Evolutionary conservation across 2,329 filamentous ascomycete species (phyloP), one percentile per base, ranked within the genome.

Genomic region (Blastomyces parvus): DNA sequence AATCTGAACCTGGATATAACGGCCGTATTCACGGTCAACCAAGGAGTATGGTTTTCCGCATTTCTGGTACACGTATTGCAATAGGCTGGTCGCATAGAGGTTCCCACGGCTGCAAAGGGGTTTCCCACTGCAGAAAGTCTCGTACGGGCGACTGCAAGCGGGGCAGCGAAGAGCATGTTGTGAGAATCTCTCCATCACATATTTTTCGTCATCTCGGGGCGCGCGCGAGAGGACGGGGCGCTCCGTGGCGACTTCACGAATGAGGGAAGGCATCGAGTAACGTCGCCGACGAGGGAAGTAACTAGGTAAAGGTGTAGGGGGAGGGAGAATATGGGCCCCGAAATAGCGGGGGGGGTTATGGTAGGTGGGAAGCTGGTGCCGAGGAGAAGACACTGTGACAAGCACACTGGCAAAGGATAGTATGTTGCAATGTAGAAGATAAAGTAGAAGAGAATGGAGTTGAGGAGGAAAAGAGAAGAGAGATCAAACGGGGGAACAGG

Each of bases 221-320:
- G 63, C 66, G 30, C 72, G 69, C 13, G 48, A 68, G 63, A 66
- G 65, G 19, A 62, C 64, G 40, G 67, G 66, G 7, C 61, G 50
- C 62, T 68, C 61, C 27, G 62, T 63, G 59, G 65, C 68, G 60
- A 70, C n/a, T 27, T 59, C 57, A 69, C 66, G 66, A 58, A 64
- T 46, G 59, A 66, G 25, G 27, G 63, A 66, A 59, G 66, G 66
- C 66, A 69, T 88, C 86, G 69, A 92, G 89, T 44, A 44, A 17
- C 36, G 57, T 63, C 58, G 63, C 33, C 19, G 63, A 59, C 19
- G 48, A 62, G 33, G 19, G 36, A 30, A 52, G 33, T 46, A 27
- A 14, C 6, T 48, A 22, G 9, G 38, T 25, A 53, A 25, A 33
- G 27, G 42, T 19, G 58, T 53, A 46, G n/a, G n/a, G 11, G 22